phyloP scores from a whole-genome alignment of 768 basidiomycete genomes.

The Pleurotus pulmonarius region DNA sequence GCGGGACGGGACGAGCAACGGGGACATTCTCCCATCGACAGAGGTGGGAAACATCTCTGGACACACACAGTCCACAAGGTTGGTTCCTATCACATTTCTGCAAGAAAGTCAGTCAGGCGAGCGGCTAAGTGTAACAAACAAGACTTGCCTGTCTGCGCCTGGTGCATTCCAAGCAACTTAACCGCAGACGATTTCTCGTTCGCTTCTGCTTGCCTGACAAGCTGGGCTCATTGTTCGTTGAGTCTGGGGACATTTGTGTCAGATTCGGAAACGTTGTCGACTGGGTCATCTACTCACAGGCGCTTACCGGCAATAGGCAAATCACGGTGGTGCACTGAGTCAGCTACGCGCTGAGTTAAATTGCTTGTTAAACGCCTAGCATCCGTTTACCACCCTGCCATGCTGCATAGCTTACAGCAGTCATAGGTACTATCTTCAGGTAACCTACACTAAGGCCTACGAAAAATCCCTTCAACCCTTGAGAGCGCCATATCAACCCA shows the following conservation, averaged over 20 bases:
- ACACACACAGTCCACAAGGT: conserved; percentile 37
- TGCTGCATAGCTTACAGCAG: conserved; percentile 85
- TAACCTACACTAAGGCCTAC: conserved; percentile 91
- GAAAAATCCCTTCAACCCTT: conserved; percentile 88
- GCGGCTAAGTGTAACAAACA: background rate
- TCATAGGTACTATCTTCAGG: conserved; percentile 95
- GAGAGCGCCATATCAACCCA: conserved; percentile 54
- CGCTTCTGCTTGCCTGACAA: conserved; percentile 40
- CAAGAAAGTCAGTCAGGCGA: conserved; percentile 5
- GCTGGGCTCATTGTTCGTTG: background rate
- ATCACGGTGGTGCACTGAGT: background rate
- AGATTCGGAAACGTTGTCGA: background rate
- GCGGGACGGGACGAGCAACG: conserved; percentile 35
- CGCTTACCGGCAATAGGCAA: too few relatives aligned
- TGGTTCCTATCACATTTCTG: conserved; percentile 51
- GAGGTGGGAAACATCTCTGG: conserved; percentile 36
- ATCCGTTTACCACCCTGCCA: conserved; percentile 80
- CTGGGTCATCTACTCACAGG: background rate
- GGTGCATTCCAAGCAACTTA: conserved; percentile 55
- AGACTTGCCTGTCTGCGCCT: conserved; percentile 47
- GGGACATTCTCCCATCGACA: conserved; percentile 45
- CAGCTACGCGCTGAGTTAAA: background rate
- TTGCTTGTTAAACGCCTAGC: conserved; percentile 30
- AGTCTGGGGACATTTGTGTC: background rate
- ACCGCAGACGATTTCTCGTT: conserved; percentile 43